Evolutionary conservation across 305 asterid genomes (phyloP), one percentile per base, ranked within the genome.

Genomic region (Fraxinus xanthoxyloides): DNA sequence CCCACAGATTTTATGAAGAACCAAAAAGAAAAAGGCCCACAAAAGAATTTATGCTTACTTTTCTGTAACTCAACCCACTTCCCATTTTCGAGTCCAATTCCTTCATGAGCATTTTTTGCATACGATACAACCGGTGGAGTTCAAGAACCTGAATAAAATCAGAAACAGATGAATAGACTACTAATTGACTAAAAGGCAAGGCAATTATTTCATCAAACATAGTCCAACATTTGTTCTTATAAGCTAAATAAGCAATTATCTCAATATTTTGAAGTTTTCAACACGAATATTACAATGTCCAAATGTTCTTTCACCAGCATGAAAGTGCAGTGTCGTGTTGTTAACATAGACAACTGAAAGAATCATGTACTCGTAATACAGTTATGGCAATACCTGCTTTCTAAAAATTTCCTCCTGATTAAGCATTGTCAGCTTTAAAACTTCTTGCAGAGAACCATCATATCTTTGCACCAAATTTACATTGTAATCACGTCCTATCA

Each of bases 371-470:
- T 59, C 19, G 13, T n/a, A 28, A 4, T n/a, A 21, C 12, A 61
- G 28, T 28, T 24, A 69, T n/a, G 72, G 13, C 46, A 15, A 59
- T 85, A 88, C 93, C 93, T 90, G 93, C 75, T 86, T 82, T 84
- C 83, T 85, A 83, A 90, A 89, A 6, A 82, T 77, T n/a, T 56
- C 86, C 82, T 90, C 90, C 77, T 90, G 91, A 77, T 72, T 81
- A 76, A 89, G 82, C 88, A 90, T 85, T 63, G 82, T 87, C 67
- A 48, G 82, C 15, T 81, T 82, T 35, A 87, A 12, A 40, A 77
- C 73, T 51, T 87, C 89, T 84, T 78, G 86, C 40, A 46, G 67
- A 6, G 88, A 83, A 40, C 78, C 85, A 17, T 87, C 84, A 43
- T 76, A 78, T 48, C 76, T 77, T 51, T 79, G 79, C 81, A 34